phyloP scores from a whole-genome alignment of 805 yeast genomes.

The Millerago galiae region DNA sequence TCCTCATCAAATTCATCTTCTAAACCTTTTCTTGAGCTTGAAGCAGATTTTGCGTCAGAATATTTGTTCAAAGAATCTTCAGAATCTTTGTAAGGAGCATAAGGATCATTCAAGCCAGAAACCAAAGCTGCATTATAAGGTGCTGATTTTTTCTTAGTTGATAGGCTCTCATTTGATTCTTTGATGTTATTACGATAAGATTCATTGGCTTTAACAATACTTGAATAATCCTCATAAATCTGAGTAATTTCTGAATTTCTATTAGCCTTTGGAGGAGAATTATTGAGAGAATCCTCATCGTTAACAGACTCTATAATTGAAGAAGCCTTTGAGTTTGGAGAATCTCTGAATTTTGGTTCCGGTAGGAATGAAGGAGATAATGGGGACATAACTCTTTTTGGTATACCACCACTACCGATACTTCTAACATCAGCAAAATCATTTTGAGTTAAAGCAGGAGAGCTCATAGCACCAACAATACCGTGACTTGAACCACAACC shows the following conservation, averaged over 20 bases:
- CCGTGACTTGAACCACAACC: constrained; percentile 75
- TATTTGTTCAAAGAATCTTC: constrained; percentile 5
- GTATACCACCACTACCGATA: constrained; percentile 3
- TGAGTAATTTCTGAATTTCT: constrained; percentile 27
- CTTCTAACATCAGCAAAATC: constrained; percentile 24
- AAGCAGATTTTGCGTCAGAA: constrained; percentile 6
- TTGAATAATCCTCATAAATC: constrained; percentile 27
- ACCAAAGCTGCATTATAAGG: constrained; percentile 6
- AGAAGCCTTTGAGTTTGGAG: constrained; percentile 17
- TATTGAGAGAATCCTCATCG: constrained; percentile 8
- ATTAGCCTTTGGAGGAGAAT: constrained; percentile 13
- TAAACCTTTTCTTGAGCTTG: not conserved
- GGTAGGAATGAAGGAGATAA: constrained; percentile 32
- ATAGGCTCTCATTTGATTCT: not conserved
- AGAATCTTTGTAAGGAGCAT: constrained; percentile 7
- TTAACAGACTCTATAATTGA: constrained; percentile 12
- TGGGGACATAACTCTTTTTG: constrained; percentile 26
- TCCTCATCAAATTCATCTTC: constrained; percentile 20
- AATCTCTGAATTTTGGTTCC: constrained; percentile 25
- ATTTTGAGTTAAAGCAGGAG: constrained; percentile 37
- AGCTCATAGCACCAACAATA: constrained; percentile 49
- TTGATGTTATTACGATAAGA: not conserved
- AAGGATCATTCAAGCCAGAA: constrained; percentile 8
- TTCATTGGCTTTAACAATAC: constrained; percentile 15
- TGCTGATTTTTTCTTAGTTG: not conserved